A percentile compares a stretch with the other conserved stretches of the same genome.
phyloP scores from a whole-genome alignment of 208 protist species.

The Balamuthia mandrillaris region DNA sequence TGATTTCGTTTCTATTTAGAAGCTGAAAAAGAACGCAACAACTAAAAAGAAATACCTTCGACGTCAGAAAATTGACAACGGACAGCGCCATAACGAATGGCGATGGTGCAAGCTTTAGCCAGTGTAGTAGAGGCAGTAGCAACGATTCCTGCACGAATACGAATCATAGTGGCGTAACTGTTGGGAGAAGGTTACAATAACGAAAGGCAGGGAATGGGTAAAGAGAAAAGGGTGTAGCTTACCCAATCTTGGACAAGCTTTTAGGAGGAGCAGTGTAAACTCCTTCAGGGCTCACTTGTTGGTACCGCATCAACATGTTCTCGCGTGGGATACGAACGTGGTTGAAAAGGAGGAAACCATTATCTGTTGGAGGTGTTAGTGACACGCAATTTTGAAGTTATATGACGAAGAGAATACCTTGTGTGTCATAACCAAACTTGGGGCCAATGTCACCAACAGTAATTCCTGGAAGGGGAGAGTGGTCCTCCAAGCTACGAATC shows the following conservation, averaged over 20 bases:
- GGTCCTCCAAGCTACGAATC: slow-evolving; percentile 48
- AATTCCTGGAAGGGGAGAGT: slow-evolving; percentile 46
- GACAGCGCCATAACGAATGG: slow-evolving; percentile 51
- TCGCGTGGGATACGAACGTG: slow-evolving; percentile 59
- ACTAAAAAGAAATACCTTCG: too few relatives aligned
- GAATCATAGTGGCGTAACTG: too few relatives aligned
- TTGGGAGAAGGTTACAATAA: too few relatives aligned
- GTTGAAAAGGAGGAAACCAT: slow-evolving; percentile 60
- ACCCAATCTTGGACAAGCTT: slow-evolving; percentile 23
- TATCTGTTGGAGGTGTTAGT: slow-evolving; percentile 58
- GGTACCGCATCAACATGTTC: slow-evolving; percentile 50
- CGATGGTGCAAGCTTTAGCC: slow-evolving; percentile 44
- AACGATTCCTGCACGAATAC: slow-evolving; percentile 19
- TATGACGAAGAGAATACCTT: too few relatives aligned
- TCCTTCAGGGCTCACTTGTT: slow-evolving; percentile 43
- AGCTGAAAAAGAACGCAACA: neutral
- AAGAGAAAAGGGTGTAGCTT: slow-evolving; percentile 48
- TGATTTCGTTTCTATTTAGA: neutral
- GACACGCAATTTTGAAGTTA: too few relatives aligned
- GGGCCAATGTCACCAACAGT: slow-evolving; percentile 60
- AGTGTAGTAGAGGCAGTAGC: too few relatives aligned
- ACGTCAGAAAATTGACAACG: slow-evolving; percentile 48
- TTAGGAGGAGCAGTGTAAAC: neutral
- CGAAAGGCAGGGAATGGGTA: too few relatives aligned
- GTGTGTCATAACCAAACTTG: slow-evolving; percentile 61